A percentile compares a stretch with the other conserved stretches of the same genome.
These are phyloP conservation scores for Cinnamomum micranthum DNA, from an alignment of 164 flowering plant genomes.

Conservation along the genomic window DNA sequence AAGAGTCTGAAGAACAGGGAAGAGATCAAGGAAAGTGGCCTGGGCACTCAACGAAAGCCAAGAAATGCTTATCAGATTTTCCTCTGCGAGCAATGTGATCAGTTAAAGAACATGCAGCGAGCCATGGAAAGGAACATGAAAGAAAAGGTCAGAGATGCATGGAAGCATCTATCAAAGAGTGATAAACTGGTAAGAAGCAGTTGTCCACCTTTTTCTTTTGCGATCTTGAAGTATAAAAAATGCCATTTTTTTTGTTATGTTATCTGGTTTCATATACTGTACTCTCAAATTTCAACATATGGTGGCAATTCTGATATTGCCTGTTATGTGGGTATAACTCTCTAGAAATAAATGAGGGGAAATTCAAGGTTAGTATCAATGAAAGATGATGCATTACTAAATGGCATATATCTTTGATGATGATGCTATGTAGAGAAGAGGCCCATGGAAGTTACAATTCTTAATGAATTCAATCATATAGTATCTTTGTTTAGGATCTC, in stretches of 20 bases:
- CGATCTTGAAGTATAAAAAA: not conserved
- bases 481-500: too few relatives aligned
- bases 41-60: not conserved
- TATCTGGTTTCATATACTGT: not conserved
- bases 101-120: constrained; percentile 24
- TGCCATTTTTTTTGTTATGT: not conserved
- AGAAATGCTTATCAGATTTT: constrained; percentile 33
- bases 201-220: not conserved
- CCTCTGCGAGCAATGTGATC: constrained; percentile 24
- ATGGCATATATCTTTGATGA: too few relatives aligned
- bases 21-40: not conserved
- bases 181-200: constrained; percentile 26
- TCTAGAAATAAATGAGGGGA: too few relatives aligned
- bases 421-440: too few relatives aligned
- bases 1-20: constrained; percentile 29
- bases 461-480: too few relatives aligned
- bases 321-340: too few relatives aligned
- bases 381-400: too few relatives aligned
- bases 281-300: too few relatives aligned
- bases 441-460: too few relatives aligned
- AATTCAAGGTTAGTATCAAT: too few relatives aligned
- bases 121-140: constrained; percentile 15
- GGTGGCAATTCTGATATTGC: too few relatives aligned
- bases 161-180: constrained; percentile 32
- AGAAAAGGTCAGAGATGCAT: constrained; percentile 19